These are phyloP conservation scores for Astragalus glycyphyllos DNA, from an alignment of 306 rosid genomes.

Conservation along the genomic window DNA sequence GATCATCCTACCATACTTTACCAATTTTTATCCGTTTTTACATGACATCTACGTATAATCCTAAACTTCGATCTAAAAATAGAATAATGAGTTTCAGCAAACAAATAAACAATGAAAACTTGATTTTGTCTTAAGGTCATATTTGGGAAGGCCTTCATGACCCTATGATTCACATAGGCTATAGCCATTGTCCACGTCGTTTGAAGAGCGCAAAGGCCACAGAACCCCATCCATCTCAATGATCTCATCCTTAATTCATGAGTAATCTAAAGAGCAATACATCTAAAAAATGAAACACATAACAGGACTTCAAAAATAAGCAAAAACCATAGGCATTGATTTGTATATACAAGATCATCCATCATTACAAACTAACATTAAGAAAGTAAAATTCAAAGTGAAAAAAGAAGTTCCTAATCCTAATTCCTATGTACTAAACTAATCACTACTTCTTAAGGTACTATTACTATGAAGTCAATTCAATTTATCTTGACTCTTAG, in stretches of 20 bases:
- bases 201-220: slow-evolving; percentile 46
- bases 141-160: slow-evolving; percentile 14
- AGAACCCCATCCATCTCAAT: background rate
- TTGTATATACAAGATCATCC: slow-evolving; percentile 42
- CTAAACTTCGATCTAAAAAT: background rate
- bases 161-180: slow-evolving; percentile 1
- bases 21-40: background rate
- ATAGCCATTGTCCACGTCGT: slow-evolving; percentile 22
- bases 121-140: background rate
- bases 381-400: slow-evolving; percentile 28
- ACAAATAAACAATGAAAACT: slow-evolving; percentile 2
- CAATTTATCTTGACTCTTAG: slow-evolving; percentile 60
- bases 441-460: background rate
- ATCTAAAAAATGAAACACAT: background rate
- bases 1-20: background rate
- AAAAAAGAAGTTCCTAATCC: slow-evolving; percentile 13
- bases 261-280: slow-evolving; percentile 23
- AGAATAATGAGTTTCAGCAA: slow-evolving; percentile 1
- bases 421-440: slow-evolving; percentile 26
- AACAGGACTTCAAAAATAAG: background rate
- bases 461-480: slow-evolving; percentile 27
- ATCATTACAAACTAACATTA: slow-evolving; percentile 36
- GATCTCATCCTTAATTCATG: background rate
- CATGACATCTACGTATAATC: background rate
- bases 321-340: background rate